Conservation (phyloP, 2,329 filamentous ascomycete genomes). For the Pseudonectria foliicola region DNA sequence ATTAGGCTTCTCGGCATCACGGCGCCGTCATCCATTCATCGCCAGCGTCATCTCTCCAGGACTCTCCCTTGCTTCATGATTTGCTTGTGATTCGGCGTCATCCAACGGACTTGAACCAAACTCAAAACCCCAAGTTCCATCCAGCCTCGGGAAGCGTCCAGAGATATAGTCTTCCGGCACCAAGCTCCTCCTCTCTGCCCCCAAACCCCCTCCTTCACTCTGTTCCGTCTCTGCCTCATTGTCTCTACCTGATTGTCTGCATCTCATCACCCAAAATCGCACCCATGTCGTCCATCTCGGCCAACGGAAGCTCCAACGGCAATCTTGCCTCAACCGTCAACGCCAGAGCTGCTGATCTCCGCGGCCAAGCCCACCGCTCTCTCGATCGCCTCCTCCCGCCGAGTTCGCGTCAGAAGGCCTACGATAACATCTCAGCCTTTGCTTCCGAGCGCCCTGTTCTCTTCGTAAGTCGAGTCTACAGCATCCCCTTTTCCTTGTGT, state of each 20-base stretch:
- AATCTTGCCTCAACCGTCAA: conserved; percentile 20
- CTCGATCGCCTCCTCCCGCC: conserved; percentile 51
- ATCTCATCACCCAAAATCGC: not conserved
- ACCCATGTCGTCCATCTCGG: not conserved
- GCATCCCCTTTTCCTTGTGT: not conserved
- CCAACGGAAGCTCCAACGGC: conserved; percentile 11
- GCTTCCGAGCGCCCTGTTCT: conserved; percentile 60
- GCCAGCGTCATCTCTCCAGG: too few species aligned
- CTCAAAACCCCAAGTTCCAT: too few species aligned
- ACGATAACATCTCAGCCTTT: conserved; percentile 47
- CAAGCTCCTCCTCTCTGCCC: not conserved
- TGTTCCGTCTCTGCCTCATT: not conserved
- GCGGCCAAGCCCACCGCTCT: conserved; percentile 36
- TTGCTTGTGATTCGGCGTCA: too few species aligned
- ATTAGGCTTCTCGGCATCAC: too few species aligned
- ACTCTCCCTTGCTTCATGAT: too few species aligned
- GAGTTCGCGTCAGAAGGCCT: conserved; percentile 49
- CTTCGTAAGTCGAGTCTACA: conserved; percentile 45
- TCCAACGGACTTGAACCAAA: too few species aligned
- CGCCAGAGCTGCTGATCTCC: conserved; percentile 28
- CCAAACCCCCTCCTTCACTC: not conserved
- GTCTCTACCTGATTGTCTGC: not conserved
- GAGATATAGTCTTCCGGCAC: not conserved
- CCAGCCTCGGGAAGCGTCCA: too few species aligned
- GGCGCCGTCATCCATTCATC: too few species aligned